These are phyloP conservation scores for Ceriops zippeliana DNA, from an alignment of 345 rosid genomes.

Conservation along the genomic window DNA sequence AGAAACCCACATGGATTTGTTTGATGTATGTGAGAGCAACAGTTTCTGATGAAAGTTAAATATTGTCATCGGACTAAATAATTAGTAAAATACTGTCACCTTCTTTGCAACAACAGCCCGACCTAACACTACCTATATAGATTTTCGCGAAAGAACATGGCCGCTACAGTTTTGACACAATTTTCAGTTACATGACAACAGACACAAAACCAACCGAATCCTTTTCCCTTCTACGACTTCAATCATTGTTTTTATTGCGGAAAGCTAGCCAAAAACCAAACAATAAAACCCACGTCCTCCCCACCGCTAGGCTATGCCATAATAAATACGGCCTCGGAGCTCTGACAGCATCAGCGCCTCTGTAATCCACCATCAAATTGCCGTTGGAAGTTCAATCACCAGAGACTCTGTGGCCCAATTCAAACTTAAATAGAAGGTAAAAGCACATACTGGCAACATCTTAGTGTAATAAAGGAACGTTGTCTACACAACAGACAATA, in stretches of 20 bases:
- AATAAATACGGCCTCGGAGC: conserved; percentile 20
- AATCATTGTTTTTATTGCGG: neutral
- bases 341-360: conserved; percentile 5
- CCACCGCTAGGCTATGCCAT: neutral
- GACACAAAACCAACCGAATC: neutral
- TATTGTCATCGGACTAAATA: too few species aligned
- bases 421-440: conserved; percentile 18
- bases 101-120: too few species aligned
- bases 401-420: conserved; percentile 21
- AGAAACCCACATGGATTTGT: too few species aligned
- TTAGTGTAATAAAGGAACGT: conserved; percentile 1
- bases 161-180: neutral
- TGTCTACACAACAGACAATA: conserved; percentile 43
- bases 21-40: too few species aligned
- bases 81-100: too few species aligned
- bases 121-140: too few species aligned
- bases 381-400: conserved; percentile 28
- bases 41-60: too few species aligned
- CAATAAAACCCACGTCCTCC: neutral
- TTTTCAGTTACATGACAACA: neutral
- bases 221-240: neutral
- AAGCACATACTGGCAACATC: conserved; percentile 19
- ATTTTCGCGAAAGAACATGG: too few species aligned
- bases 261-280: neutral
- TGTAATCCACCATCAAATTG: conserved; percentile 18